These are phyloP conservation scores for Allium cepa DNA, from an alignment of 106 monocot genomes.

Conservation along the genomic window DNA sequence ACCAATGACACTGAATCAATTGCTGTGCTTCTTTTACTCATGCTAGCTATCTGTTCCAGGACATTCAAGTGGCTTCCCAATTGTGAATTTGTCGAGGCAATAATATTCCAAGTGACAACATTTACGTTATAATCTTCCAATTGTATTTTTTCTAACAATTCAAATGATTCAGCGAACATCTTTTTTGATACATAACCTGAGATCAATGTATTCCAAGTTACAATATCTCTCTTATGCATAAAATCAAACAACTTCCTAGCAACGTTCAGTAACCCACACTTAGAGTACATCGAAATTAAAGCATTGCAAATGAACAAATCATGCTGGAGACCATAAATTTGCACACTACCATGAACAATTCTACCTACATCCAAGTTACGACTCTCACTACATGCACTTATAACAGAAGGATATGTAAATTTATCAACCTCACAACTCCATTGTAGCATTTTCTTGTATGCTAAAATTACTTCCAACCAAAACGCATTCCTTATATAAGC, in stretches of 20 bases:
- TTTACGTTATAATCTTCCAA: slow-evolving; percentile 17
- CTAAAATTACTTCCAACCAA: slow-evolving; percentile 18
- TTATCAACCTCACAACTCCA: slow-evolving; percentile 30
- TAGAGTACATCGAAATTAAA: slow-evolving; percentile 59
- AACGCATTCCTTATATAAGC: slow-evolving; percentile 22
- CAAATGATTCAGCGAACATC: slow-evolving; percentile 36
- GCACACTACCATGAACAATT: slow-evolving; percentile 29
- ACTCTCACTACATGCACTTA: slow-evolving; percentile 58
- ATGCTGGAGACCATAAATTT: slow-evolving; percentile 13
- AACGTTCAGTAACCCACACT: slow-evolving; percentile 35
- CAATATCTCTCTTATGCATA: slow-evolving; percentile 61
- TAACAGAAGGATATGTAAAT: slow-evolving; percentile 65
- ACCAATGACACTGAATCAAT: slow-evolving; percentile 58
- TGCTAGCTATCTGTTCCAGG: slow-evolving; percentile 23
- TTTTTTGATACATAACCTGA: slow-evolving; percentile 42
- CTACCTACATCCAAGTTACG: slow-evolving; percentile 33
- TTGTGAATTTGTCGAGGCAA: slow-evolving; percentile 25
- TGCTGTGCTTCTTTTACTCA: slow-evolving; percentile 12
- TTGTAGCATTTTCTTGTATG: slow-evolving; percentile 35
- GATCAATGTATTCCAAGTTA: slow-evolving; percentile 73
- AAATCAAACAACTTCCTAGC: slow-evolving; percentile 65
- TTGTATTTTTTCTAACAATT: slow-evolving; percentile 27
- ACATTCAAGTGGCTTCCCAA: slow-evolving; percentile 25
- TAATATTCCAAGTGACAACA: slow-evolving; percentile 37
- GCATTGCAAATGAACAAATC: slow-evolving; percentile 54